These are phyloP conservation scores for Umbelopsis ramanniana DNA, from an alignment of 192 early-diverging fungal species.

Conservation along the genomic window DNA sequence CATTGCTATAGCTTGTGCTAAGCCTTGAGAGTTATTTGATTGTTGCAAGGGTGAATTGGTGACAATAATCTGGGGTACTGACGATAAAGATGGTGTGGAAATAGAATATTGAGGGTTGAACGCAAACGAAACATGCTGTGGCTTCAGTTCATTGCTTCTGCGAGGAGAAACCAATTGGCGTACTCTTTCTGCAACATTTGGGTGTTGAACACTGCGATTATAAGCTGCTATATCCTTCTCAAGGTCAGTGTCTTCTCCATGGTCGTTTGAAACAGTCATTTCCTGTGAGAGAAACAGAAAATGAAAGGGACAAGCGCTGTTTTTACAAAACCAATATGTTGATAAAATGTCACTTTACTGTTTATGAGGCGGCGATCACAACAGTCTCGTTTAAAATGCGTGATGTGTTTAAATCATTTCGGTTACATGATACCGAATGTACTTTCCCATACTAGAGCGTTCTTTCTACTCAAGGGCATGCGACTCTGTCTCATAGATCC, in stretches of 20 bases:
- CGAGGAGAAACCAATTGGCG: conserved; percentile 6
- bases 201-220: not conserved
- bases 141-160: conserved; percentile 3
- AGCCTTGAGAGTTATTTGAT: not conserved
- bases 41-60: not conserved
- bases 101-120: conserved; percentile 19
- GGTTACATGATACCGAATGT: not conserved
- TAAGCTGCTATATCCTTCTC: not conserved
- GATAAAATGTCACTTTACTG: not conserved
- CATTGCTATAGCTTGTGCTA: not conserved
- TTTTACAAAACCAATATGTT: not conserved
- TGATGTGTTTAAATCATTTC: not conserved
- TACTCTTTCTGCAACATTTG: not conserved
- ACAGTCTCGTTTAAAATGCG: conserved; percentile 13
- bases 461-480: not conserved
- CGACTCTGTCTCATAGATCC: not conserved
- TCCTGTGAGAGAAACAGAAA: not conserved
- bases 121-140: conserved; percentile 20
- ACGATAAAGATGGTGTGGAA: not conserved
- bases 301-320: not conserved
- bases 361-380: not conserved
- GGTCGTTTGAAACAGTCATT: not conserved
- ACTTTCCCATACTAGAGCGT: not conserved
- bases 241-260: not conserved
- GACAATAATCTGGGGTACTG: conserved; percentile 11